Evolutionary conservation across 768 basidiomycete genomes (phyloP).

Genomic region (Serendipita indica): DNA sequence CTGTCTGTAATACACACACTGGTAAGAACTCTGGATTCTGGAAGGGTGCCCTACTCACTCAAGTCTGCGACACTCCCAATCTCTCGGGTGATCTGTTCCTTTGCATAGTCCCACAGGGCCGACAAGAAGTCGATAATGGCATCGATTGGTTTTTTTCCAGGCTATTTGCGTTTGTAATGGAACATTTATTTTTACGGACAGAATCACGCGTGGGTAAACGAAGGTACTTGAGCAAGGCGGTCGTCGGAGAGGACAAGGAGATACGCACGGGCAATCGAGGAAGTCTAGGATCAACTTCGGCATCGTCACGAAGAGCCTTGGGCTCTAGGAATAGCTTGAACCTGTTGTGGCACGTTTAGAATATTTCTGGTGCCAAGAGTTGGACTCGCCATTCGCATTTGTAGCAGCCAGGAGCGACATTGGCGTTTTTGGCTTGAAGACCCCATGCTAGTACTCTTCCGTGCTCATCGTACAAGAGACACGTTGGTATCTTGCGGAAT

Average conservation of each 20-base stretch:
- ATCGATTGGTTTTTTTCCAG: conserved; percentile 60
- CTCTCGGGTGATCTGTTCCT: conserved; percentile 72
- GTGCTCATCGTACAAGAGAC: conserved; percentile 61
- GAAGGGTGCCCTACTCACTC: conserved; percentile 31
- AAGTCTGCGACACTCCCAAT: conserved; percentile 77
- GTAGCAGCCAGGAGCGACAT: conserved; percentile 46
- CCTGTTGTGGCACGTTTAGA: conserved; percentile 26
- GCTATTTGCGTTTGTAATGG: conserved; percentile 27
- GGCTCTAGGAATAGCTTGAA: conserved; percentile 85
- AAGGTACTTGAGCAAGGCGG: not conserved
- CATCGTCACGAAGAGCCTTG: conserved; percentile 56
- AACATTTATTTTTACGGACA: not conserved
- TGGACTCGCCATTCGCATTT: conserved; percentile 42
- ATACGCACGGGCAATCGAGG: conserved; percentile 59
- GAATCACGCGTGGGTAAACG: not conserved
- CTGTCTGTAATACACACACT: conserved; percentile 37
- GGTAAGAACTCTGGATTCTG: not conserved
- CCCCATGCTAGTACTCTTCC: conserved; percentile 75
- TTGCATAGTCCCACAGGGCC: conserved; percentile 61
- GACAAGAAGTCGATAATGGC: conserved; percentile 72
- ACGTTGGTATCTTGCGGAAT: conserved; percentile 77
- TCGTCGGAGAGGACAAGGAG: not conserved
- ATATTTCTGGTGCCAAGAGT: too few species aligned
- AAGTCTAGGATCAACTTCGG: conserved; percentile 57
- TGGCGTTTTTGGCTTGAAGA: conserved; percentile 70